Evolutionary conservation across 2,329 filamentous ascomycete genomes (phyloP).

Genomic region (Fusarium tricinctum): DNA sequence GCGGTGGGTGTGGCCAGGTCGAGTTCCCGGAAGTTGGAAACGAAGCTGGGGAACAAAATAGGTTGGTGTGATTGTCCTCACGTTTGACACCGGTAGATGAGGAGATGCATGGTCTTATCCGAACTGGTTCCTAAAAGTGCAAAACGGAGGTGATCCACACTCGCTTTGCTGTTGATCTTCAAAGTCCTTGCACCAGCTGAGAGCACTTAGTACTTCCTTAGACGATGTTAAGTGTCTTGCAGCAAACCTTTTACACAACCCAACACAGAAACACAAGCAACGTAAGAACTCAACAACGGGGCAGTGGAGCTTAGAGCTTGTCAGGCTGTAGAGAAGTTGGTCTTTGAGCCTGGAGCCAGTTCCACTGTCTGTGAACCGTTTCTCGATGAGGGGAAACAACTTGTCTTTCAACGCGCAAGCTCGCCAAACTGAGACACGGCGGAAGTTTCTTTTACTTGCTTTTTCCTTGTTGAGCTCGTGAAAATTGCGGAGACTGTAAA

Average conservation of each 20-base stretch:
- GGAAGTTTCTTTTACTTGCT: constrained; percentile 44
- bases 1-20: constrained; percentile 17
- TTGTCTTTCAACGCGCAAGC: constrained; percentile 41
- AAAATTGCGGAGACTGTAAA: constrained; percentile 44
- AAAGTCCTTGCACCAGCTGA: constrained; percentile 29
- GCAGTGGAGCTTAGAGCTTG: constrained; percentile 27
- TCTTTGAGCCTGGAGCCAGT: constrained; percentile 33
- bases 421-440: constrained; percentile 46
- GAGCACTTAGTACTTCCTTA: constrained; percentile 19
- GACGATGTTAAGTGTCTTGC: constrained; percentile 24
- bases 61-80: constrained; percentile 47
- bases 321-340: constrained; percentile 33
- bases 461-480: constrained; percentile 46
- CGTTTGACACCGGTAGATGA: constrained; percentile 39
- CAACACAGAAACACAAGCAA: constrained; percentile 23
- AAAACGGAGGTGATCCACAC: constrained; percentile 31
- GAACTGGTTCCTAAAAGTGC: constrained; percentile 37
- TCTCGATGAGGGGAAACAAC: constrained; percentile 22
- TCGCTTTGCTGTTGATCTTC: constrained; percentile 29
- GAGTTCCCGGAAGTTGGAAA: constrained; percentile 32
- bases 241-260: constrained; percentile 27
- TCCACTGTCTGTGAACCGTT: constrained; percentile 35
- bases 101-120: constrained; percentile 47
- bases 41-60: constrained; percentile 13
- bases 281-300: constrained; percentile 40